Percentiles rank a stretch among this genome's conserved stretches.
Evolutionary conservation across 257 asterid species (phyloP).

Genomic region (Lantana camara): DNA sequence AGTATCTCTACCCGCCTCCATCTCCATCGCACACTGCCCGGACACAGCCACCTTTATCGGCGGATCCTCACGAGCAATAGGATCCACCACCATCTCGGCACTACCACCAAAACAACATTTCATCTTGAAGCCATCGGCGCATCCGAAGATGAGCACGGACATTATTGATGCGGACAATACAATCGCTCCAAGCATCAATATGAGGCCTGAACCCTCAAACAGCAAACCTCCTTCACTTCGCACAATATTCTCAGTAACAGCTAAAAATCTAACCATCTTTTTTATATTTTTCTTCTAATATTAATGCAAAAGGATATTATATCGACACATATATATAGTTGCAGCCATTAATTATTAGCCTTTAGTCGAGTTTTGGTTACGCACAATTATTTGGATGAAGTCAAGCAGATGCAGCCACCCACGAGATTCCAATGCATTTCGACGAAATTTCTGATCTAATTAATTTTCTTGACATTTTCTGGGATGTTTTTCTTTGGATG

Average conservation of each 20-base stretch:
- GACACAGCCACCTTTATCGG: background rate
- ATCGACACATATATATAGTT: too few species aligned
- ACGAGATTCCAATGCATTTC: too few species aligned
- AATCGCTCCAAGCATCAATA: slow-evolving; percentile 28
- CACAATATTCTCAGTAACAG: background rate
- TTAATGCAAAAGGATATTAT: too few species aligned
- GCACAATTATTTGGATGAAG: too few species aligned
- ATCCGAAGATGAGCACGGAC: background rate
- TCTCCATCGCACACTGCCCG: too few species aligned
- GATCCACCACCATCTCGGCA: background rate
- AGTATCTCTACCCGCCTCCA: background rate
- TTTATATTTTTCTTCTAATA: too few species aligned
- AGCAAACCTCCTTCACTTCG: background rate
- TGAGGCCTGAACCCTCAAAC: slow-evolving; percentile 14
- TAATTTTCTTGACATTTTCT: too few species aligned
- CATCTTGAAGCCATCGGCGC: background rate
- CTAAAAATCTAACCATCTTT: slow-evolving; percentile 29
- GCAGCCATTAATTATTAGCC: too few species aligned
- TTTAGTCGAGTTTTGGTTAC: too few species aligned
- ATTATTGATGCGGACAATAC: slow-evolving; percentile 26
- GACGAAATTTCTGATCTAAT: too few species aligned
- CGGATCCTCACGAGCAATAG: background rate
- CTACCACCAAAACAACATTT: background rate
- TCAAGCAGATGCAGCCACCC: too few species aligned
- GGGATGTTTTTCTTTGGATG: too few species aligned